A percentile compares a stretch with the other conserved stretches of the same genome.
Conservation (phyloP, 192 early-diverging fungal species). For the Dispira simplex region DNA sequence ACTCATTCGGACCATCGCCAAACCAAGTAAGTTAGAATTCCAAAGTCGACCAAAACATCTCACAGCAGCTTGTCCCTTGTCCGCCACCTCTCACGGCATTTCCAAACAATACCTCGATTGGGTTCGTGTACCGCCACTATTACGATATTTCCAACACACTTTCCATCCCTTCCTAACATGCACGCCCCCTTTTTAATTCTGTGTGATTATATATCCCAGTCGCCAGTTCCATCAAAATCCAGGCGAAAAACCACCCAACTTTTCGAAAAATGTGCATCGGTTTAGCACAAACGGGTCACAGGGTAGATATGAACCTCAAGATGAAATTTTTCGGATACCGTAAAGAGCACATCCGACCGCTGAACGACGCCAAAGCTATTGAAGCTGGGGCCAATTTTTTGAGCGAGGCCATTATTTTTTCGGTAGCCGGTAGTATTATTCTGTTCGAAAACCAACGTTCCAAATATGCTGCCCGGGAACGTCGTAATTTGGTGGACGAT, state of each 20-base stretch:
- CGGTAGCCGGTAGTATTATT: slow-evolving; percentile 55
- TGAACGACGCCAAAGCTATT: slow-evolving; percentile 65
- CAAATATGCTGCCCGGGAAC: slow-evolving; percentile 11
- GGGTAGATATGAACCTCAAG: slow-evolving; percentile 71
- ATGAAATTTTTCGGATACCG: slow-evolving; percentile 68
- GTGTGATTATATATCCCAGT: slow-evolving; percentile 14
- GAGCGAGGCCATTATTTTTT: slow-evolving; percentile 60
- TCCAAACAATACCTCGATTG: background rate
- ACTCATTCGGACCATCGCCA: slow-evolving; percentile 43
- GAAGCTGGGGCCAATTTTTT: slow-evolving; percentile 70
- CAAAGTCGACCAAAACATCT: background rate
- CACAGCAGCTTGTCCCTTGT: background rate
- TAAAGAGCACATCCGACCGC: slow-evolving; percentile 53
- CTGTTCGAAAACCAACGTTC: slow-evolving; percentile 54
- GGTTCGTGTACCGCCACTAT: slow-evolving; percentile 11
- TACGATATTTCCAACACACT: slow-evolving; percentile 3
- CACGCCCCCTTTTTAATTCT: background rate
- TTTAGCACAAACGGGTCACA: slow-evolving; percentile 54
- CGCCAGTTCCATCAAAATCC: slow-evolving; percentile 31
- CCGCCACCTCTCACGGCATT: background rate
- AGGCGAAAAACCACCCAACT: slow-evolving; percentile 34
- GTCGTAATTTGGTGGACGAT: slow-evolving; percentile 9
- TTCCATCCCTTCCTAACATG: background rate
- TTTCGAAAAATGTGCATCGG: slow-evolving; percentile 59
- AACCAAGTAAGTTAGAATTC: slow-evolving; percentile 35